Evolutionary conservation across 2,329 filamentous ascomycete genomes (phyloP).

Genomic region (Clonostachys sp.): DNA sequence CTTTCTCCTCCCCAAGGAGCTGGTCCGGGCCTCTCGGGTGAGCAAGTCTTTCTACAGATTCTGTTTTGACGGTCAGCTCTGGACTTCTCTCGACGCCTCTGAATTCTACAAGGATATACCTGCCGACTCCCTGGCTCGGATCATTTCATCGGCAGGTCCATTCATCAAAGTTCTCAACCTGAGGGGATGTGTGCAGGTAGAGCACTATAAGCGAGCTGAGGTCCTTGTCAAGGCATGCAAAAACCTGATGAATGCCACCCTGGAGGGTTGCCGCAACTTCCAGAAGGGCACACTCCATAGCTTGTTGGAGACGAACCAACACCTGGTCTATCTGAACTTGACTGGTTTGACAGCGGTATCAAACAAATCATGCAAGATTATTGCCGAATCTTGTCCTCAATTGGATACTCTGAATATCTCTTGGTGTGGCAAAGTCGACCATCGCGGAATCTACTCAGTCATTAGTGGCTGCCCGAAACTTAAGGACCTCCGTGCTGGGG

Average conservation of each 20-base stretch:
- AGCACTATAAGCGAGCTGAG: slow-evolving; percentile 73
- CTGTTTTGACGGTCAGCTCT: slow-evolving; percentile 94
- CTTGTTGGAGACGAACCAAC: slow-evolving; percentile 68
- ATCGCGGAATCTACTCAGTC: slow-evolving; percentile 68
- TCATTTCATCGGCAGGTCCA: slow-evolving; percentile 79
- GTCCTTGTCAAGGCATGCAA: slow-evolving; percentile 78
- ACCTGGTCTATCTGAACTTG: slow-evolving; percentile 79
- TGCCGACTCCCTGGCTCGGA: slow-evolving; percentile 74
- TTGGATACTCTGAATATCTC: slow-evolving; percentile 86
- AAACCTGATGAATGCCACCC: slow-evolving; percentile 81
- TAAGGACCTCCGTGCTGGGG: slow-evolving; percentile 75
- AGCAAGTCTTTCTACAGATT: slow-evolving; percentile 74
- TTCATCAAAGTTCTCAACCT: slow-evolving; percentile 91
- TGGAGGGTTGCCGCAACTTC: slow-evolving; percentile 88
- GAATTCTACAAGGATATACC: slow-evolving; percentile 87
- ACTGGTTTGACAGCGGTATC: slow-evolving; percentile 76
- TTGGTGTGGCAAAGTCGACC: slow-evolving; percentile 86
- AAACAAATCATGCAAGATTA: slow-evolving; percentile 81
- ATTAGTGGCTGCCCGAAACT: slow-evolving; percentile 69
- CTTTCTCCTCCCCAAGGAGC: slow-evolving; percentile 73
- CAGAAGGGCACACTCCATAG: slow-evolving; percentile 73
- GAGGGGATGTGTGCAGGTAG: slow-evolving; percentile 83
- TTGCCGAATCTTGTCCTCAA: slow-evolving; percentile 74
- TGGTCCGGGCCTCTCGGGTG: slow-evolving; percentile 73
- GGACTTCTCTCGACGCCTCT: slow-evolving; percentile 78